These are phyloP conservation scores for Musa beccarii DNA, from an alignment of 176 grass and related monocot genomes.

Conservation along the genomic window DNA sequence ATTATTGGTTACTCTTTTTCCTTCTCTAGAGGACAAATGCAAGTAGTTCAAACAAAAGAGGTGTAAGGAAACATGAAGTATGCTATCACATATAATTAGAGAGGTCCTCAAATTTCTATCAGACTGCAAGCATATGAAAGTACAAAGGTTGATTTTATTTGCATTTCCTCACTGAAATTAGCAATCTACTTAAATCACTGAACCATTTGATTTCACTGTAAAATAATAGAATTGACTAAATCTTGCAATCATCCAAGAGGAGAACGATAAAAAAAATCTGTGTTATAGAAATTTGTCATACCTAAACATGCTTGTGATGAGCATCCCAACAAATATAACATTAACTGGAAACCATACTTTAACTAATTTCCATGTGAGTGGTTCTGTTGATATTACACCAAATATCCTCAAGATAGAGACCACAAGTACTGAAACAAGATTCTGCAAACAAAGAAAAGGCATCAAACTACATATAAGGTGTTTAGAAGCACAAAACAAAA, in stretches of 20 bases:
- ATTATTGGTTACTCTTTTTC: too few species aligned
- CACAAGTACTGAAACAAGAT: conserved; percentile 70
- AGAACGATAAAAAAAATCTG: background rate
- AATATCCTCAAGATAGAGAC: conserved; percentile 55
- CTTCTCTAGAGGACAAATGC: too few species aligned
- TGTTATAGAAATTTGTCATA: conserved; percentile 15
- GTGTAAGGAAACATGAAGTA: too few species aligned
- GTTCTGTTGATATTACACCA: conserved; percentile 62
- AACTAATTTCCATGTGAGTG: conserved; percentile 73
- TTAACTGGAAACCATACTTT: conserved; percentile 91
- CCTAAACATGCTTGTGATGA: conserved; percentile 97
- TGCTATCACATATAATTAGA: too few species aligned
- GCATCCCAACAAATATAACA: conserved; percentile 91
- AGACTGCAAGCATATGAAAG: too few species aligned
- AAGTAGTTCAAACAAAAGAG: too few species aligned
- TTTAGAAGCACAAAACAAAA: background rate
- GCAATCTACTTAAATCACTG: too few species aligned
- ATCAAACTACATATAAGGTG: background rate
- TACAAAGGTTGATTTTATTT: too few species aligned
- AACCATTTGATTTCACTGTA: too few species aligned
- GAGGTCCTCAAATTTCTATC: too few species aligned
- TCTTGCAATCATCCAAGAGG: background rate
- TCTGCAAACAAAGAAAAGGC: conserved; percentile 47
- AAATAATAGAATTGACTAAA: too few species aligned
- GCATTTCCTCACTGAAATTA: too few species aligned